Base-by-base conservation (phyloP, 129 eudicot genomes). In the Flaveria ramosissima region DNA sequence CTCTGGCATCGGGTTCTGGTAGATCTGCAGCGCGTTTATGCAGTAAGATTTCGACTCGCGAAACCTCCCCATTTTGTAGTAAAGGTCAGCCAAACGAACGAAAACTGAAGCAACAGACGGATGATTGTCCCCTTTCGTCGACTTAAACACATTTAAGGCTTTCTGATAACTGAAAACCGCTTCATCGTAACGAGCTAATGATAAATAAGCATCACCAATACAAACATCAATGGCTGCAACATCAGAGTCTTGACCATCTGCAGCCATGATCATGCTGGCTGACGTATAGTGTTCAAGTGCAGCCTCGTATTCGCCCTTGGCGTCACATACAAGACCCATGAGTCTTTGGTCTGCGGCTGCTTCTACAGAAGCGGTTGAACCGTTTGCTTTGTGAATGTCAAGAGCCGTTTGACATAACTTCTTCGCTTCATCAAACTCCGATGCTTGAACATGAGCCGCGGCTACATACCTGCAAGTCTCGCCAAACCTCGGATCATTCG, bases 391-490 rank as follows among this genome's bases (percentile, higher is more conserved):
- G 43, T 66, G 71, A 27, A 39, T 17, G 20, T 66, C 50, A 39
- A 66, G 71, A 15, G 71, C 71, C 71, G 17, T 39, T 39, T 66
- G 48, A 2, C 71, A 66, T 39, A 66, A 39, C 43, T 7, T 41
- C 12, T 66, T 66, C 8, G 71, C 71, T n/a, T 36, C 50, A 9
- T 15, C 71, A 39, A 66, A 66, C 7, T 66, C 47, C 27, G 41
- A 13, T 0, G 47, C 71, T 16, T 42, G 71, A 66, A 32, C 71
- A 66, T 66, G 71, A 66, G 48, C 71, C 41, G 16, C 45, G 1
- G 71, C 71, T 32, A 66, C 71, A 39, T 66, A 66, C 71, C 71
- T 36, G 19, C 71, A 66, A 3, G 48, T 66, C 36, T 66, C 71
- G 6, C 45, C 68, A 63, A 26, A 63, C 15, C 43, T 27, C 3